Evolutionary conservation across 192 early-diverging fungal genomes (phyloP).

Genomic region (Podila minutissima): DNA sequence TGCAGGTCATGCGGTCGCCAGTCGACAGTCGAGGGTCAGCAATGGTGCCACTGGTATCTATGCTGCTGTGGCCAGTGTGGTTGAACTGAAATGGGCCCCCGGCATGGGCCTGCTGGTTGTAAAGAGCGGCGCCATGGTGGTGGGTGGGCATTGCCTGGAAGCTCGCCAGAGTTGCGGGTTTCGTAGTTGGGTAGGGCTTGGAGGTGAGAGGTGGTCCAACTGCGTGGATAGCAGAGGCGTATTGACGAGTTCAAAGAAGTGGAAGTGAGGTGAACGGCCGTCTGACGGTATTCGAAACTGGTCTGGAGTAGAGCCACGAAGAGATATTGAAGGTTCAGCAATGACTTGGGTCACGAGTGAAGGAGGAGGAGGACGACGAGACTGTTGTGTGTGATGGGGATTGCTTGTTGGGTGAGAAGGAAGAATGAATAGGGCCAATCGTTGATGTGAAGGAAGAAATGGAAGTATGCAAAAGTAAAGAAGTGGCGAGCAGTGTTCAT

Average conservation of each 20-base stretch:
- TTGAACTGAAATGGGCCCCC: background rate
- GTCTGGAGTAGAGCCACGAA: too few relatives aligned
- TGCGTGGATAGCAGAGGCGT: background rate
- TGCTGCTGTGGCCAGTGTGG: background rate
- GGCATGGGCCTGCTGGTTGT: constrained; percentile 3
- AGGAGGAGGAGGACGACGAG: background rate
- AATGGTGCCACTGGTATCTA: constrained; percentile 2
- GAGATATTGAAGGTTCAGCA: too few relatives aligned
- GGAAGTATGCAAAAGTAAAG: background rate
- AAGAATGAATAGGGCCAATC: background rate
- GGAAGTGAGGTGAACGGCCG: too few relatives aligned
- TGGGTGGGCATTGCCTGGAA: constrained; percentile 4
- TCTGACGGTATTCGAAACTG: too few relatives aligned
- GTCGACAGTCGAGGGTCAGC: constrained; percentile 33
- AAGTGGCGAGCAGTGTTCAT: background rate
- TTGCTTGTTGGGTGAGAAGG: background rate
- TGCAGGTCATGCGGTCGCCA: constrained; percentile 50
- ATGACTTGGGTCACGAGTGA: background rate
- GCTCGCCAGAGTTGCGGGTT: background rate
- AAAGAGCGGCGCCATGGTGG: constrained; percentile 1
- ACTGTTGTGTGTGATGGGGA: background rate
- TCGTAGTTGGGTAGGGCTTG: background rate
- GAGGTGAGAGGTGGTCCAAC: background rate
- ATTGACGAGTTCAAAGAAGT: too few relatives aligned
- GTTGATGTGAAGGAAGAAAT: background rate